phyloP scores from a whole-genome alignment of 345 rosid genomes.

The Kernera saxatilis region DNA sequence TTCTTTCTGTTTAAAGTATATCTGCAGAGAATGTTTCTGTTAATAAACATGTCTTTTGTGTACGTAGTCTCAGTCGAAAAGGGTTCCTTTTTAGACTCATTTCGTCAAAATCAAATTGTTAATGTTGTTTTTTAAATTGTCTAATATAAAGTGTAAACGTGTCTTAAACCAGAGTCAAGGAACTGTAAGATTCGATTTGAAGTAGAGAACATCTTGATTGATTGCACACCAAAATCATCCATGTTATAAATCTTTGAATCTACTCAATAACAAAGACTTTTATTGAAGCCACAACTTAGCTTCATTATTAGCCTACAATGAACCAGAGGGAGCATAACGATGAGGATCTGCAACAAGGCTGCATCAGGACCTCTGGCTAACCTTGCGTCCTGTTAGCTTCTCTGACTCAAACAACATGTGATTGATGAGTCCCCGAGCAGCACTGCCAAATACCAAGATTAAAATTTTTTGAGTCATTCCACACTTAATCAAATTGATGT shows the following conservation, averaged over 20 bases:
- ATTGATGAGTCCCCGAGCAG: conserved; percentile 93
- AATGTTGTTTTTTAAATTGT: background rate
- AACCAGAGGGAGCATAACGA: background rate
- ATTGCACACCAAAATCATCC: background rate
- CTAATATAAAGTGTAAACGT: background rate
- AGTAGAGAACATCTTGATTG: conserved; percentile 7
- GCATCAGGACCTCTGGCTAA: conserved; percentile 44
- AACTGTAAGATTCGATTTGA: background rate
- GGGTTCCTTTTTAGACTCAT: background rate
- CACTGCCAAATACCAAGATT: conserved; percentile 48
- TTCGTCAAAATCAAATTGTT: background rate
- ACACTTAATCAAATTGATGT: background rate
- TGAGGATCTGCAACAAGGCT: background rate
- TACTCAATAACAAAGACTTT: background rate
- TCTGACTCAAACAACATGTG: conserved; percentile 83
- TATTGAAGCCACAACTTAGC: background rate
- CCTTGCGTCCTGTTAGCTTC: conserved; percentile 70
- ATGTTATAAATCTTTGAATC: background rate
- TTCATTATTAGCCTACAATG: conserved; percentile 16
- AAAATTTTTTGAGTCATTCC: background rate
- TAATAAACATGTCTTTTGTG: background rate
- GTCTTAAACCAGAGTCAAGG: background rate
- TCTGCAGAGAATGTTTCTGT: background rate
- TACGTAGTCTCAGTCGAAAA: background rate
- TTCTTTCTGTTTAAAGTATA: background rate